Percentiles rank a stretch among this genome's conserved stretches.
These are phyloP conservation scores for Thalia dealbata DNA, from an alignment of 176 grass and related monocot genomes.

Conservation along the genomic window DNA sequence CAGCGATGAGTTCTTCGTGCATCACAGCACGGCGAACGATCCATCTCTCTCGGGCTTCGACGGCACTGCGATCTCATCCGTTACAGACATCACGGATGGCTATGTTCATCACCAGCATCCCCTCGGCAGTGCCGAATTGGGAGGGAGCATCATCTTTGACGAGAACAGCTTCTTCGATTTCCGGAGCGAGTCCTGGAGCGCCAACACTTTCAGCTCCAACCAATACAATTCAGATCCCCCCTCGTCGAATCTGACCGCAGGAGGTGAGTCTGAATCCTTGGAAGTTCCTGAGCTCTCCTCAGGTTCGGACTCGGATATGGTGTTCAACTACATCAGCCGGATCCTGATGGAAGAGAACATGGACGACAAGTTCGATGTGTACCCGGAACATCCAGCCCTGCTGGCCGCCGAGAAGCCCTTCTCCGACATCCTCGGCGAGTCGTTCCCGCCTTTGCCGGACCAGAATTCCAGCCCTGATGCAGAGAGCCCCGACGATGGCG, in stretches of 20 bases:
- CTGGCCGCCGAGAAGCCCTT: slow-evolving; percentile 5
- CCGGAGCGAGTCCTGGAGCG: too few relatives aligned
- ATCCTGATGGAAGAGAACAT: slow-evolving; percentile 10
- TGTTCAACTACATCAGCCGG: not conserved
- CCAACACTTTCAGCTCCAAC: too few relatives aligned
- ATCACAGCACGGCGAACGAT: too few relatives aligned
- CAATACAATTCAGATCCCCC: not conserved
- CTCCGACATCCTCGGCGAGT: slow-evolving; percentile 2
- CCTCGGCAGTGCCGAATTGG: too few relatives aligned
- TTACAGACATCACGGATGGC: too few relatives aligned
- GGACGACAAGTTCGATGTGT: slow-evolving; percentile 2
- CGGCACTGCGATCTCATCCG: too few relatives aligned
- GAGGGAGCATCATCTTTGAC: too few relatives aligned
- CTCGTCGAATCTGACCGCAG: not conserved
- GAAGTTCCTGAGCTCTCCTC: slow-evolving; percentile 6
- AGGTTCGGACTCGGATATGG: too few relatives aligned
- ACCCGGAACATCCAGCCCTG: not conserved
- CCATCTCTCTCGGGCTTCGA: too few relatives aligned
- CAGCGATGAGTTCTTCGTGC: too few relatives aligned
- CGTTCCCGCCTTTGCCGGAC: not conserved
- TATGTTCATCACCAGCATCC: too few relatives aligned
- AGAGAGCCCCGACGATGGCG: not conserved
- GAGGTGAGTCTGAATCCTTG: not conserved
- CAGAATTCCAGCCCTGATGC: not conserved
- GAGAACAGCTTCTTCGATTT: too few relatives aligned